Evolutionary conservation across 148 eudicot genomes (phyloP).

Genomic region (Camellia lanceoleosa): DNA sequence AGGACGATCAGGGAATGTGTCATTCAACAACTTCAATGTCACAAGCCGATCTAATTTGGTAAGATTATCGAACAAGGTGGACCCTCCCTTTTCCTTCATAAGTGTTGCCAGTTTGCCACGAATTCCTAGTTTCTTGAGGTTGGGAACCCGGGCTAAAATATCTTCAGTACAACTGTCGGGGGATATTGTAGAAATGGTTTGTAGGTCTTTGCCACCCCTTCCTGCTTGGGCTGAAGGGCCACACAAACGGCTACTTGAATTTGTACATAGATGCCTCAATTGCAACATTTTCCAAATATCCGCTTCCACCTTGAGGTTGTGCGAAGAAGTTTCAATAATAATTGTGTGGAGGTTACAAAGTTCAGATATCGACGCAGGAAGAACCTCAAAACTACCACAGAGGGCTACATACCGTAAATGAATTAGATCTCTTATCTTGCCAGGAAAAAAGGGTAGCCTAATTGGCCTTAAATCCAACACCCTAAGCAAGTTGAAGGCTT

Average conservation of each 20-base stretch:
- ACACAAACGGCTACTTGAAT: conserved; percentile 21
- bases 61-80: conserved; percentile 18
- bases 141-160: conserved; percentile 20
- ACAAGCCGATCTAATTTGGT: conserved; percentile 17
- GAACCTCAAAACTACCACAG: conserved; percentile 15
- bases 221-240: conserved; percentile 17
- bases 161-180: conserved; percentile 18
- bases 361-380: conserved; percentile 28
- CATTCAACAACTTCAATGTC: conserved; percentile 24
- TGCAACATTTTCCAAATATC: conserved; percentile 41
- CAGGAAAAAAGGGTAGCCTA: conserved; percentile 27
- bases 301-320: conserved; percentile 28
- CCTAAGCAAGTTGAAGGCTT: conserved; percentile 30
- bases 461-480: conserved; percentile 32
- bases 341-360: conserved; percentile 43
- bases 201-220: conserved; percentile 11
- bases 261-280: conserved; percentile 34
- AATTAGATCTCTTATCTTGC: conserved; percentile 14
- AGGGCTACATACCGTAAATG: conserved; percentile 35
- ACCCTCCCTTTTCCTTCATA: conserved; percentile 14
- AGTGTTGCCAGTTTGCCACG: conserved; percentile 13
- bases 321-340: conserved; percentile 24
- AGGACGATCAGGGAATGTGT: conserved; percentile 19
- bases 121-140: conserved; percentile 21
- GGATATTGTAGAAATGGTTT: conserved; percentile 20